Base-by-base conservation (phyloP, 2,329 filamentous ascomycete genomes). In the Onygenales sp. region DNA sequence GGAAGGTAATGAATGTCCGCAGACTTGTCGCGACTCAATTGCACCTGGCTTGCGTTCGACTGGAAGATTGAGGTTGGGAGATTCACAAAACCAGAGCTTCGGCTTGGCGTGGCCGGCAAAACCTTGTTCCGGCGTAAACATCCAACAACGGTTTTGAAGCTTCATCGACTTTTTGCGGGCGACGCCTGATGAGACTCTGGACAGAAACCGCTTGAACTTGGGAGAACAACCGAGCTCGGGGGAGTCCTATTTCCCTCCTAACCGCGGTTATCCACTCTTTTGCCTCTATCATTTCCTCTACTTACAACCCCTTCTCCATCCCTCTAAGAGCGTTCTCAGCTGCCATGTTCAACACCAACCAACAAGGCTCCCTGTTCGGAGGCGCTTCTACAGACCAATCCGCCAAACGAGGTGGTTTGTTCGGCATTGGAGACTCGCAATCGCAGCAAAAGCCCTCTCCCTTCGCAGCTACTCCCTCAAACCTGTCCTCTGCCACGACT, bases 331-430 rank as follows among this genome's bases (percentile, higher is more conserved):
- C 3, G 1, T 27, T 27, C 1, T 10, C 17, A 10, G 17, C 42
- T 32, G 42, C 38, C 31, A 52, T 49, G 47, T 52, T 49, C 31
- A 17, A 41, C n/a, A 11, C 53, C 21, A 38, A 17, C 10, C 48
- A 51, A 27, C 39, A 17, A 32, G 36, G 31, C 41, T 55, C 43
- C 11, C 32, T 54, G 17, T 52, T 55, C 14, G 49, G 50, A 33
- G 53, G 33, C 21, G 32, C 49, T 38, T 21, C 50, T 6, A 21
- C 42, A 21, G 45, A 52, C 36, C 58, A 56, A 51, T 38, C 54
- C 36, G 53, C 51, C 11, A 58, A 57, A 48, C 44, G 57, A 51
- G 39, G 45, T 5, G 21, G 21, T n/a, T 17, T 55, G 27, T 54
- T 59, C 21, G 58, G 55, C 13, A 31, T 38, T 36, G 38, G 36